Percentiles rank a stretch among this genome's conserved stretches.
These are phyloP conservation scores for Pugionium dolabratum DNA, from an alignment of 345 rosid genomes.

Conservation along the genomic window DNA sequence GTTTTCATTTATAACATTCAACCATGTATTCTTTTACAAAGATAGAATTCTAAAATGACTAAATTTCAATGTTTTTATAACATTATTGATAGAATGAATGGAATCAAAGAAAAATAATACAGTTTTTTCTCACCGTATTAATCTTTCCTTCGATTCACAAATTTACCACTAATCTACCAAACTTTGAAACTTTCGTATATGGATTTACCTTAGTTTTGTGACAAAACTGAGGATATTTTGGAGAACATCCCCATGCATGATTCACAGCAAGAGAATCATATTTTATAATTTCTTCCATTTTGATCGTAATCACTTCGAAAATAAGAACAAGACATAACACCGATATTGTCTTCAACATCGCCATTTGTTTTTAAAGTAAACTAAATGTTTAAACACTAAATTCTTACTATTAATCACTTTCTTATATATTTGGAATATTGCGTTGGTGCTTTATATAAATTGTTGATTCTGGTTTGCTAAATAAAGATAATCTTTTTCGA, in stretches of 20 bases:
- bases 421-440: background rate
- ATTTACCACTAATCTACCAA: background rate
- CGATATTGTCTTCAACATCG: conserved; percentile 13
- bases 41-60: too few relatives aligned
- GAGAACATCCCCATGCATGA: conserved; percentile 39
- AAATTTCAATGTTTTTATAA: too few relatives aligned
- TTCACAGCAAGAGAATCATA: conserved; percentile 22
- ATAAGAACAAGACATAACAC: conserved; percentile 10
- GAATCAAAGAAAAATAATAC: too few relatives aligned
- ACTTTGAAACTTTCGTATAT: conserved; percentile 7
- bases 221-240: conserved; percentile 36
- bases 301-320: conserved; percentile 7
- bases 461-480: conserved; percentile 15
- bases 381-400: background rate
- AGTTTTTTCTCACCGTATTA: too few relatives aligned
- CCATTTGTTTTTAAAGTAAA: background rate
- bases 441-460: conserved; percentile 8
- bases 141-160: too few relatives aligned
- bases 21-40: too few relatives aligned
- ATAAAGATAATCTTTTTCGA: conserved; percentile 8
- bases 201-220: conserved; percentile 30
- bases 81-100: too few relatives aligned
- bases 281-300: conserved; percentile 17
- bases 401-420: background rate
- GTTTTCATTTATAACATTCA: too few relatives aligned